Base-by-base conservation (phyloP, 768 basidiomycete genomes). In the Mycena pura region DNA sequence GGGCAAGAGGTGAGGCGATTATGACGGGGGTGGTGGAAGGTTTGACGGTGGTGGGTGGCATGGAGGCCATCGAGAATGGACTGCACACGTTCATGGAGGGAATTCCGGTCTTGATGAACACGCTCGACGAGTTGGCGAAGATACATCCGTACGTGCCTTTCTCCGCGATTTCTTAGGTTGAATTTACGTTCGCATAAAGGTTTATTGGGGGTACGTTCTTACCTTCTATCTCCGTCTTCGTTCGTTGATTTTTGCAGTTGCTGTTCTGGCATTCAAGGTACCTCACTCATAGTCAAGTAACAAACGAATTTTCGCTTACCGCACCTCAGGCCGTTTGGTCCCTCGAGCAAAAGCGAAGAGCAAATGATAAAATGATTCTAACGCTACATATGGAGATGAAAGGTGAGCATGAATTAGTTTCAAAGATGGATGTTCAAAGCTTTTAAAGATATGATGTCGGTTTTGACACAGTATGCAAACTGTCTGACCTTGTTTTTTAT, bases 401-500 rank as follows among this genome's bases (percentile, higher is more conserved):
- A n/a, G n/a, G n/a, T n/a, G n/a, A n/a, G n/a, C n/a, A n/a, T n/a
- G n/a, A n/a, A n/a, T n/a, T n/a, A n/a, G n/a, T n/a, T n/a, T n/a
- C n/a, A n/a, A n/a, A n/a, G n/a, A n/a, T n/a, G n/a, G n/a, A n/a
- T n/a, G n/a, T n/a, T n/a, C n/a, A n/a, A n/a, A n/a, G n/a, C n/a
- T n/a, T n/a, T n/a, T n/a, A n/a, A n/a, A 38, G 74, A 79, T 29
- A 80, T 77, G 76, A 75, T 79, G 73, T 47, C 51, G 2, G 70
- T 70, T 10, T 63, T 78, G 5, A 50, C 75, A 1, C 73, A 77
- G 78, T 80, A 8, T 72, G 47, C 21, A 22, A n/a, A 0, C 27
- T 38, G n/a, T n/a, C n/a, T 27, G 6, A 24, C 27, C 25, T 32
- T n/a, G 7, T 14, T 45, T n/a, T 6, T 47, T 22, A 25, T 8